A percentile compares a stretch with the other conserved stretches of the same genome.
phyloP scores from a whole-genome alignment of 2,329 filamentous ascomycete genomes.

The Penicillium sp. region DNA sequence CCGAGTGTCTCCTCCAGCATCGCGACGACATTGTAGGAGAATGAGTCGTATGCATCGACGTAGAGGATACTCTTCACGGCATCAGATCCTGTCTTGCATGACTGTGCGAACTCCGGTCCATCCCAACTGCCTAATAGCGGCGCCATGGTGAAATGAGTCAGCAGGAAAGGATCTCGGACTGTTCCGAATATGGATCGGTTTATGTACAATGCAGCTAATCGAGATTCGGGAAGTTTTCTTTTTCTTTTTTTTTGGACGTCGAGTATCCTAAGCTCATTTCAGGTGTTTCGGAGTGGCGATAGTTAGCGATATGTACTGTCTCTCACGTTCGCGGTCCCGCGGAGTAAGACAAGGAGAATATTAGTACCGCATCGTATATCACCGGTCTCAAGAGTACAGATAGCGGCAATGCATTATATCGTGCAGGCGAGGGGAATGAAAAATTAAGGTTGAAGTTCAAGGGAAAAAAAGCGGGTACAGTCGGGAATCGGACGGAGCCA shows the following conservation, averaged over 20 bases:
- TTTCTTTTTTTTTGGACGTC: not conserved
- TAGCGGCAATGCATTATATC: slow-evolving; percentile 9
- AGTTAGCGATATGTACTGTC: not conserved
- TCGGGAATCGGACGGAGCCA: slow-evolving; percentile 17
- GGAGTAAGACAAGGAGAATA: not conserved
- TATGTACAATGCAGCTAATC: not conserved
- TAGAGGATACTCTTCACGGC: slow-evolving; percentile 61
- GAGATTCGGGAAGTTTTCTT: not conserved
- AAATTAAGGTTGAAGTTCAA: slow-evolving; percentile 20
- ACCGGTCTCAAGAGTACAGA: not conserved
- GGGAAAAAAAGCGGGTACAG: slow-evolving; percentile 27
- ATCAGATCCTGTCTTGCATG: not conserved
- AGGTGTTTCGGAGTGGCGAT: slow-evolving; percentile 8
- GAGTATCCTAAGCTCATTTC: slow-evolving; percentile 4
- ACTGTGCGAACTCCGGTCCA: not conserved
- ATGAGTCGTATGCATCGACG: slow-evolving; percentile 94
- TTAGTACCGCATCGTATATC: slow-evolving; percentile 1
- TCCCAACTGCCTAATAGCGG: slow-evolving; percentile 30
- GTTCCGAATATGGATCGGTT: not conserved
- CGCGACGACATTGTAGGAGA: slow-evolving; percentile 89
- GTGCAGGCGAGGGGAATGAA: slow-evolving; percentile 6
- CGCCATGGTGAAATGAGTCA: slow-evolving; percentile 21
- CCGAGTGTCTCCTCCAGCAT: slow-evolving; percentile 67
- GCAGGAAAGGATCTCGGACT: not conserved
- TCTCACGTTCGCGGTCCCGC: not conserved